phyloP scores from a whole-genome alignment of 805 yeast species.

The Schwanniomyces pseudopolymorphus region DNA sequence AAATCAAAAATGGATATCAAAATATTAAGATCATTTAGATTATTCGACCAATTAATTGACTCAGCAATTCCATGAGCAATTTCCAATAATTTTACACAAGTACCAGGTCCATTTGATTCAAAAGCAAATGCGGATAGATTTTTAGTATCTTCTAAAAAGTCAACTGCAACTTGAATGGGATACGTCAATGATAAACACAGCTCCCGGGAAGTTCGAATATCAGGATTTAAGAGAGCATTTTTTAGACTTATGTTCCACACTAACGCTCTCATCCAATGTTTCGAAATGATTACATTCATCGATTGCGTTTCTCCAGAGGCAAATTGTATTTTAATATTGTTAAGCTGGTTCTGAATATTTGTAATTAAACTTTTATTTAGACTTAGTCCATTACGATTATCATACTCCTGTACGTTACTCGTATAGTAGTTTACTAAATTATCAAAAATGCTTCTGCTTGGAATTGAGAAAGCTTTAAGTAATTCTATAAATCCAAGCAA shows the following conservation, averaged over 20 bases:
- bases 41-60: conserved; percentile 14
- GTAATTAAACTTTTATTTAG: not conserved
- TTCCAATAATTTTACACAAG: conserved; percentile 31
- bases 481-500: conserved; percentile 36
- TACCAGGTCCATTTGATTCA: conserved; percentile 42
- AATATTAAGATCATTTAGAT: conserved; percentile 4
- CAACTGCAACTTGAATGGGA: conserved; percentile 31
- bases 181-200: conserved; percentile 22
- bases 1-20: conserved; percentile 14
- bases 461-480: conserved; percentile 24
- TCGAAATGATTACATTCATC: conserved; percentile 32
- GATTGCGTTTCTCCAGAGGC: conserved; percentile 3
- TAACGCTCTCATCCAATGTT: conserved; percentile 38
- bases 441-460: not conserved
- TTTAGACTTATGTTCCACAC: conserved; percentile 36
- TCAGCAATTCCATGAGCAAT: conserved; percentile 23
- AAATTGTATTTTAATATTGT: not conserved
- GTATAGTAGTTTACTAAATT: not conserved
- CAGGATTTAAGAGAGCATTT: conserved; percentile 22
- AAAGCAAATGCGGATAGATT: conserved; percentile 34
- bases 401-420: not conserved
- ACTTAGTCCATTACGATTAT: not conserved
- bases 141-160: conserved; percentile 25
- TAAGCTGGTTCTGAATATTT: not conserved
- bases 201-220: not conserved